Evolutionary conservation across 352 stramenopile genomes (phyloP).

Genomic region (Phytophthora gonapodyides): DNA sequence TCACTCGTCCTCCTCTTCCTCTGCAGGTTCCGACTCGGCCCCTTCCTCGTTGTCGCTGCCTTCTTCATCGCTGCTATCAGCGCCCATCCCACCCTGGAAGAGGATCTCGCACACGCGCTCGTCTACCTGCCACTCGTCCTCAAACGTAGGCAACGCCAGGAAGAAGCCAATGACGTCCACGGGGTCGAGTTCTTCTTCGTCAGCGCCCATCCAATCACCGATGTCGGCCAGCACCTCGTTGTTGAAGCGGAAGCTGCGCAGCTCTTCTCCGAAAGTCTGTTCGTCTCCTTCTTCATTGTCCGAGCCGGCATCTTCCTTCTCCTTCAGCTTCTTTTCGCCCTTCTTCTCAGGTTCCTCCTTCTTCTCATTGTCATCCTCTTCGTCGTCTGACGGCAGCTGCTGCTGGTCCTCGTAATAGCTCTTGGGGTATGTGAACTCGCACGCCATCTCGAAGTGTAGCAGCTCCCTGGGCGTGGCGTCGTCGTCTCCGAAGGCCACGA

Average conservation of each 20-base stretch:
- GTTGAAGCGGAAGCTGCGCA: slow-evolving; percentile 64
- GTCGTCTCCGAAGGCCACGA: slow-evolving; percentile 45
- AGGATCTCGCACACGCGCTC: slow-evolving; percentile 80
- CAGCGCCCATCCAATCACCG: slow-evolving; percentile 51
- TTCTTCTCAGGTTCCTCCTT: background rate
- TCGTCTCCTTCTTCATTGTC: slow-evolving; percentile 27
- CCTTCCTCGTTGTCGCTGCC: slow-evolving; percentile 24
- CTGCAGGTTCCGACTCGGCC: slow-evolving; percentile 26
- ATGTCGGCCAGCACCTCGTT: slow-evolving; percentile 56
- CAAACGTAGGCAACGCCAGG: slow-evolving; percentile 63
- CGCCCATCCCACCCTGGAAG: slow-evolving; percentile 49
- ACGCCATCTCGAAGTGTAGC: slow-evolving; percentile 63
- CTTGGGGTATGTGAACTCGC: slow-evolving; percentile 58
- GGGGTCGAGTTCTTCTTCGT: slow-evolving; percentile 57
- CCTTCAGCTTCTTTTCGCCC: slow-evolving; percentile 14
- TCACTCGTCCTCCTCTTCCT: slow-evolving; percentile 34
- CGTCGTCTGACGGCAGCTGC: slow-evolving; percentile 36
- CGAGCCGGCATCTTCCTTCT: slow-evolving; percentile 19
- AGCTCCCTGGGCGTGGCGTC: slow-evolving; percentile 48
- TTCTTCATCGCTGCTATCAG: slow-evolving; percentile 40
- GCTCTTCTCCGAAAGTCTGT: slow-evolving; percentile 54
- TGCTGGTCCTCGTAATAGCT: slow-evolving; percentile 76
- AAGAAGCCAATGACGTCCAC: slow-evolving; percentile 74
- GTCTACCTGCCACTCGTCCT: slow-evolving; percentile 82
- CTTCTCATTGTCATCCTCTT: slow-evolving; percentile 28